Conservation (phyloP, 139 green algal genomes). For the Micractinium conductrix region DNA sequence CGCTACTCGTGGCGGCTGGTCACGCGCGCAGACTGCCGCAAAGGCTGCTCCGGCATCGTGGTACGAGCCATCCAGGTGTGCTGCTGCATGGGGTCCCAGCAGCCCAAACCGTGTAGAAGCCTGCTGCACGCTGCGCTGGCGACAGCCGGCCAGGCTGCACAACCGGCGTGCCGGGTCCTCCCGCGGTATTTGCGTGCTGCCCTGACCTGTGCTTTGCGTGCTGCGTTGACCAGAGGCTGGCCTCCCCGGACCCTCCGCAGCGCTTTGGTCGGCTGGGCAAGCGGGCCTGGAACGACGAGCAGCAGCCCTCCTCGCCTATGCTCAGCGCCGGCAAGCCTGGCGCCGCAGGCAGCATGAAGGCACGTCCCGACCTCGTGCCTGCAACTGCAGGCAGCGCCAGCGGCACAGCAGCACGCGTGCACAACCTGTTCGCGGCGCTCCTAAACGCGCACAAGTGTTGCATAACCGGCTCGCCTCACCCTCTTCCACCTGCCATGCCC, state of each 20-base stretch:
- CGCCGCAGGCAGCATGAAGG: constrained; percentile 3
- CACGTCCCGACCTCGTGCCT: too few species aligned
- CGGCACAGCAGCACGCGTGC: too few species aligned
- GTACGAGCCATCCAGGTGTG: constrained; percentile 56
- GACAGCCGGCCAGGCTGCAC: background rate
- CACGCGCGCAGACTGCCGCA: constrained; percentile 48
- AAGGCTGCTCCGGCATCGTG: constrained; percentile 60
- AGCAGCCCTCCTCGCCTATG: background rate
- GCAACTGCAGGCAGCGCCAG: too few species aligned
- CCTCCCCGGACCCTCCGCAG: constrained; percentile 11
- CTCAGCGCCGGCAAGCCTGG: background rate
- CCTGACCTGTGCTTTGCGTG: too few species aligned
- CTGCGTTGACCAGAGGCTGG: background rate
- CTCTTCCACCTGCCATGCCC: too few species aligned
- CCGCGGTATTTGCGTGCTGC: background rate
- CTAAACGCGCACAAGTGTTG: background rate
- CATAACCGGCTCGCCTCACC: too few species aligned
- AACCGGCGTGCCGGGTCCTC: background rate
- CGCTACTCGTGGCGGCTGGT: constrained; percentile 37
- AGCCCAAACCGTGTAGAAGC: background rate
- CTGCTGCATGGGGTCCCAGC: background rate
- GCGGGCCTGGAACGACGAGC: constrained; percentile 16
- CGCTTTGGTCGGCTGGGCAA: constrained; percentile 65
- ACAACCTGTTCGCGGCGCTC: too few species aligned
- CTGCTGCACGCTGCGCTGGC: background rate